These are phyloP conservation scores for cucumber (Cucumis sativus) DNA, from an alignment of 306 rosid genomes.

Conservation along the genomic window Cucumber_9930_V3 NC_026661.2:12368501-12369000, in stretches of 20 bases:
- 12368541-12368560: background rate
- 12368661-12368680: slow-evolving; percentile 86
- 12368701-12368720: slow-evolving; percentile 45
- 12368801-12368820: slow-evolving; percentile 39
- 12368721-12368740: slow-evolving; percentile 62
- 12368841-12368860: slow-evolving; percentile 48
- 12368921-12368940: slow-evolving; percentile 67
- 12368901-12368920: slow-evolving; percentile 40
- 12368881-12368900: slow-evolving; percentile 59
- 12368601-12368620: slow-evolving; percentile 14
- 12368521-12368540: background rate
- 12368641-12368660: slow-evolving; percentile 30
- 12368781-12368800: slow-evolving; percentile 56
- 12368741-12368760: slow-evolving; percentile 38
- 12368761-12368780: slow-evolving; percentile 50
- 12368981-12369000: slow-evolving; percentile 62
- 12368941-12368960: slow-evolving; percentile 57
- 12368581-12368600: background rate
- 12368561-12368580: background rate
- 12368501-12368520: background rate
- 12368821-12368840: slow-evolving; percentile 13
- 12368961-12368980: slow-evolving; percentile 64
- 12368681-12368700: slow-evolving; percentile 80
- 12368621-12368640: slow-evolving; percentile 33
- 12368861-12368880: slow-evolving; percentile 49